Conservation (phyloP, 139 green algal genomes). For the Micromonas commoda region DNA sequence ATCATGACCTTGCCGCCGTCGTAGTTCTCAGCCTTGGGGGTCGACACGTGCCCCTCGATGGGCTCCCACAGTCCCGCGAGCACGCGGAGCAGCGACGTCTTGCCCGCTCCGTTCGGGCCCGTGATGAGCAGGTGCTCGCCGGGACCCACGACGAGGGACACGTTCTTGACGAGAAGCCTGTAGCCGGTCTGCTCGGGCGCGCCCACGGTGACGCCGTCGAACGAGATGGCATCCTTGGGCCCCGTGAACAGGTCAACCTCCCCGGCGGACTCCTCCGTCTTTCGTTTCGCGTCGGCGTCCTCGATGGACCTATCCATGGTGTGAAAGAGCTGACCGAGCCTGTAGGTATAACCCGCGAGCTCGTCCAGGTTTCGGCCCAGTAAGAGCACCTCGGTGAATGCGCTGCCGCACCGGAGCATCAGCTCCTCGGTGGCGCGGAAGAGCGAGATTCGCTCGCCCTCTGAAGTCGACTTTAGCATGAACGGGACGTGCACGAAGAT, state of each 20-base stretch:
- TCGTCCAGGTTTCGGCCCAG: constrained; percentile 32
- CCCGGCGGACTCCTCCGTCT: neutral
- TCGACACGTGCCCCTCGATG: constrained; percentile 31
- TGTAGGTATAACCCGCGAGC: constrained; percentile 27
- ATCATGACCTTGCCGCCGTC: constrained; percentile 28
- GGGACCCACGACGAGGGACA: constrained; percentile 3
- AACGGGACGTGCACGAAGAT: constrained; percentile 36
- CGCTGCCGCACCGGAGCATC: constrained; percentile 29
- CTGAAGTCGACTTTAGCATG: constrained; percentile 13
- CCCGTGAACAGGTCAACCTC: neutral
- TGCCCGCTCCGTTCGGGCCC: constrained; percentile 34
- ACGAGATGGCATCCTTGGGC: constrained; percentile 1
- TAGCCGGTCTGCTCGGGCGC: constrained; percentile 11
- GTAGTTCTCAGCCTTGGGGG: constrained; percentile 21
- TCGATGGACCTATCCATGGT: constrained; percentile 3
- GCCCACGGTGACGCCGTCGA: constrained; percentile 25
- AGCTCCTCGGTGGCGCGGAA: constrained; percentile 33
- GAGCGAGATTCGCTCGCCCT: constrained; percentile 28
- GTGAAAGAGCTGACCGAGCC: constrained; percentile 27
- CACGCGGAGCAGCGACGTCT: constrained; percentile 47
- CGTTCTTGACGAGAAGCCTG: neutral
- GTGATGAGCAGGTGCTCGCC: constrained; percentile 29
- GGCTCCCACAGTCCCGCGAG: constrained; percentile 46
- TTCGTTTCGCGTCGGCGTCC: constrained; percentile 1
- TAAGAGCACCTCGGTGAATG: constrained; percentile 34